Evolutionary conservation across 2,329 filamentous ascomycete genomes (phyloP).

Genomic region (Penicillium brasilianum): DNA sequence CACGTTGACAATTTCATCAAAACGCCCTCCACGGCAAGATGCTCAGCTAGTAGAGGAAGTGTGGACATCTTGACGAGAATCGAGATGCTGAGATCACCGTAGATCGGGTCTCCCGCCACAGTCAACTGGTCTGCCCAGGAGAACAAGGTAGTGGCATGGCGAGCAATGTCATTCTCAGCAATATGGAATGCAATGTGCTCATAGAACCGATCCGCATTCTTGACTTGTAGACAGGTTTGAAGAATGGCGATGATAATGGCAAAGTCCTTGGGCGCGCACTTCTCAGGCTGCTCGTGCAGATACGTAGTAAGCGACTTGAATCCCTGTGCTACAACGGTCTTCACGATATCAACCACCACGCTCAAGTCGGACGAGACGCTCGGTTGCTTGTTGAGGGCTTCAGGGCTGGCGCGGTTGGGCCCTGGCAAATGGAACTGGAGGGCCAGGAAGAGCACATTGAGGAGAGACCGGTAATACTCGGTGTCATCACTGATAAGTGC

Average conservation of each 20-base stretch:
- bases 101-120: conserved; percentile 80
- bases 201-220: conserved; percentile 73
- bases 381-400: conserved; percentile 43
- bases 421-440: conserved; percentile 60
- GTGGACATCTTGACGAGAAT: conserved; percentile 88
- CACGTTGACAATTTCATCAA: conserved; percentile 79
- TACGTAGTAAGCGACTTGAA: conserved; percentile 81
- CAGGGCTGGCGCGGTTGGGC: conserved; percentile 40
- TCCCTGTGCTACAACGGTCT: conserved; percentile 77
- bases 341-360: conserved; percentile 77
- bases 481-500: conserved; percentile 62
- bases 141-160: conserved; percentile 84
- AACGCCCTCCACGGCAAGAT: conserved; percentile 84
- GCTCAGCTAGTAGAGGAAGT: conserved; percentile 80
- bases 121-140: conserved; percentile 90
- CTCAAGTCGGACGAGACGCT: conserved; percentile 54
- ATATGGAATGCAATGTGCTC: conserved; percentile 73
- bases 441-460: conserved; percentile 83
- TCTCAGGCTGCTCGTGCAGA: conserved; percentile 73
- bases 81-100: conserved; percentile 87
- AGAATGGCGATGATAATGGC: conserved; percentile 85
- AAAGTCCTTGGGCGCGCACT: conserved; percentile 77
- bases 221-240: conserved; percentile 80
- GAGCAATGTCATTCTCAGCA: conserved; percentile 69
- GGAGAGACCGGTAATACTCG: conserved; percentile 78